Evolutionary conservation across 495 filamentous ascomycete species (phyloP).

Genomic region (Podospora conica): DNA sequence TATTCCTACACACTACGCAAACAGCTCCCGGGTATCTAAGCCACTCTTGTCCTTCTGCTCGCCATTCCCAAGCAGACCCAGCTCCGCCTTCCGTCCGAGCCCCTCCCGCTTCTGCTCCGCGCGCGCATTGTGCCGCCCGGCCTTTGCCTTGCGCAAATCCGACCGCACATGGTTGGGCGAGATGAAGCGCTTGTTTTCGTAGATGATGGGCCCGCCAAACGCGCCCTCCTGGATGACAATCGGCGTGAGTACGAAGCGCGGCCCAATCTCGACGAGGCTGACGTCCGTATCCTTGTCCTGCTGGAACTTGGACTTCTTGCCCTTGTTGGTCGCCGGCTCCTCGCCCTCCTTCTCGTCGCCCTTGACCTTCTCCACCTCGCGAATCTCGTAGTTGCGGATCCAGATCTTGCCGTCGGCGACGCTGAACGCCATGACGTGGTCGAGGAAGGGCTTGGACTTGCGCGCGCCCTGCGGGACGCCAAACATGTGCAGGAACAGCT

Average conservation of each 20-base stretch:
- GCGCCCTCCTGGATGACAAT: slow-evolving; percentile 93
- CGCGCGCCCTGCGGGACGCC: slow-evolving; percentile 82
- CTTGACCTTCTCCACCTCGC: slow-evolving; percentile 65
- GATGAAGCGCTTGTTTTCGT: slow-evolving; percentile 98
- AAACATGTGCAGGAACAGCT: slow-evolving; percentile 87
- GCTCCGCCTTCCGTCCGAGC: slow-evolving; percentile 62
- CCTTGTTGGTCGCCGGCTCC: slow-evolving; percentile 15
- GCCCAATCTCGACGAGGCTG: slow-evolving; percentile 86
- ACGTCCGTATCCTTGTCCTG: slow-evolving; percentile 60
- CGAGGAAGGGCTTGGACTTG: slow-evolving; percentile 91
- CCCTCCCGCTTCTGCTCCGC: slow-evolving; percentile 67
- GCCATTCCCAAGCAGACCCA: slow-evolving; percentile 67
- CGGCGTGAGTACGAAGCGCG: slow-evolving; percentile 88
- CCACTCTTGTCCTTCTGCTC: slow-evolving; percentile 55
- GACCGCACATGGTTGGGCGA: slow-evolving; percentile 89
- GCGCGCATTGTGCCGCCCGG: slow-evolving; percentile 64
- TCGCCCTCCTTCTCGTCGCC: slow-evolving; percentile 31
- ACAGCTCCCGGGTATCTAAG: slow-evolving; percentile 75
- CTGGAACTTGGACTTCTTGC: slow-evolving; percentile 28
- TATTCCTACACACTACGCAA: slow-evolving; percentile 50
- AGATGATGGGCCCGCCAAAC: slow-evolving; percentile 95
- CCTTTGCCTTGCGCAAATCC: slow-evolving; percentile 68
- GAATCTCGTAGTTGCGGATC: slow-evolving; percentile 91
- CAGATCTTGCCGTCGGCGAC: slow-evolving; percentile 93
- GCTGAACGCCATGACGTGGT: slow-evolving; percentile 91